These are phyloP conservation scores for Arctium lappa DNA, from an alignment of 129 eudicot species.

Conservation along the genomic window DNA sequence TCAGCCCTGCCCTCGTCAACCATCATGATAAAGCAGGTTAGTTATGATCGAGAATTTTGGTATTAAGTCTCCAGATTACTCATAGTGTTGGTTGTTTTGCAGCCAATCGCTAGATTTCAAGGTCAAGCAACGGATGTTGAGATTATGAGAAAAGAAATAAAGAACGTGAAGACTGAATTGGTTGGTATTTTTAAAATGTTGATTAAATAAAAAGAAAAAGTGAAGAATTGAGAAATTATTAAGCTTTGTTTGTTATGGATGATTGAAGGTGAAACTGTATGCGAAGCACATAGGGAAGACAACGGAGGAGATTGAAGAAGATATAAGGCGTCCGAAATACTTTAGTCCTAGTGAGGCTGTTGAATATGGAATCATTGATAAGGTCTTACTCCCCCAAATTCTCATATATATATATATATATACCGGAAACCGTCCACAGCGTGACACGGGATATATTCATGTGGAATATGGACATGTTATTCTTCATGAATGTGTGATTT, in stretches of 20 bases:
- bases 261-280: conserved; percentile 67
- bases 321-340: conserved; percentile 88
- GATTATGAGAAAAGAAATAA: conserved; percentile 64
- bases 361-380: conserved; percentile 95
- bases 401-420: background rate
- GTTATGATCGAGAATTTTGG: background rate
- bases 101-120: conserved; percentile 89
- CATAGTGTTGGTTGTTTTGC: conserved; percentile 27
- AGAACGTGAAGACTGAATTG: conserved; percentile 55
- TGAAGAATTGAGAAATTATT: background rate
- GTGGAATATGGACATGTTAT: too few relatives aligned
- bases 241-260: background rate
- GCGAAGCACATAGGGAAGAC: conserved; percentile 73
- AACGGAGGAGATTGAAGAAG: conserved; percentile 73
- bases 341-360: conserved; percentile 97
- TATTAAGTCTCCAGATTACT: background rate
- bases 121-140: conserved; percentile 94
- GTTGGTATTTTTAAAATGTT: conserved; percentile 44
- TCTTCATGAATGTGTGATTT: too few relatives aligned
- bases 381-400: conserved; percentile 45
- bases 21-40: conserved; percentile 91
- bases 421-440: background rate
- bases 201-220: background rate
- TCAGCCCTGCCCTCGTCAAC: conserved; percentile 94
- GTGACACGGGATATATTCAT: too few relatives aligned